These are phyloP conservation scores for Candida dubliniensis DNA, from an alignment of 1,139 yeast genomes.

Conservation along the genomic window DNA sequence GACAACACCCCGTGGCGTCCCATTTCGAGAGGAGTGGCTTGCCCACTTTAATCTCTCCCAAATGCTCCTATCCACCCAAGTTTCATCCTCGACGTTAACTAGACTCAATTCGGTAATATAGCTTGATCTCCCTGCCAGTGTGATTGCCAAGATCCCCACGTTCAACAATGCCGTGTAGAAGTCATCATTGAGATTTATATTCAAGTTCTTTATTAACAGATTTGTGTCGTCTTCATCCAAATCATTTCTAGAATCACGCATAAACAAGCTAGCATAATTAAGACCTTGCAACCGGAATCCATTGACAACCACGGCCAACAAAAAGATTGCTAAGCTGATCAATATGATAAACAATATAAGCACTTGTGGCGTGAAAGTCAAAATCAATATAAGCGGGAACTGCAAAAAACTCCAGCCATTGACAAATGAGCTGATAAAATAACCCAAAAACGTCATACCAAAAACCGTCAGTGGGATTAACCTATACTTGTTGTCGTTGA, in stretches of 20 bases:
- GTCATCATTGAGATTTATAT: constrained; percentile 52
- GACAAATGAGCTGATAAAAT: constrained; percentile 39
- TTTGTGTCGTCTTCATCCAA: constrained; percentile 28
- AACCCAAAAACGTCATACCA: constrained; percentile 51
- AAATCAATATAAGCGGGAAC: constrained; percentile 55
- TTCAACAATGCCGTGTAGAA: constrained; percentile 62
- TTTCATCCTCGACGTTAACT: constrained; percentile 48
- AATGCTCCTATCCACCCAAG: constrained; percentile 56
- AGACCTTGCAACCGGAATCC: constrained; percentile 49
- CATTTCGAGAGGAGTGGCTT: constrained; percentile 4
- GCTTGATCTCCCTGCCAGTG: constrained; percentile 65
- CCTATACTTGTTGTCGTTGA: constrained; percentile 53
- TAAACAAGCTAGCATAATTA: constrained; percentile 48
- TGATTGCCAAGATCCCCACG: constrained; percentile 61
- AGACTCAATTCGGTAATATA: constrained; percentile 60
- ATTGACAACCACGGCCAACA: constrained; percentile 59
- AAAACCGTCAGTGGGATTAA: constrained; percentile 61
- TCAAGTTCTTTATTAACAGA: constrained; percentile 24
- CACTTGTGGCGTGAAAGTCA: constrained; percentile 64
- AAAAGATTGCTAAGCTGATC: constrained; percentile 51
- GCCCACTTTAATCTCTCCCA: constrained; percentile 21
- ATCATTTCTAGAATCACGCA: constrained; percentile 27
- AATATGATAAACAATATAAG: constrained; percentile 49
- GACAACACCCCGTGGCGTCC: constrained; percentile 5
- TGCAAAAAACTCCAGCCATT: constrained; percentile 34